Evolutionary conservation across 2,329 filamentous ascomycete species (phyloP).

Genomic region (Botrytis aclada): DNA sequence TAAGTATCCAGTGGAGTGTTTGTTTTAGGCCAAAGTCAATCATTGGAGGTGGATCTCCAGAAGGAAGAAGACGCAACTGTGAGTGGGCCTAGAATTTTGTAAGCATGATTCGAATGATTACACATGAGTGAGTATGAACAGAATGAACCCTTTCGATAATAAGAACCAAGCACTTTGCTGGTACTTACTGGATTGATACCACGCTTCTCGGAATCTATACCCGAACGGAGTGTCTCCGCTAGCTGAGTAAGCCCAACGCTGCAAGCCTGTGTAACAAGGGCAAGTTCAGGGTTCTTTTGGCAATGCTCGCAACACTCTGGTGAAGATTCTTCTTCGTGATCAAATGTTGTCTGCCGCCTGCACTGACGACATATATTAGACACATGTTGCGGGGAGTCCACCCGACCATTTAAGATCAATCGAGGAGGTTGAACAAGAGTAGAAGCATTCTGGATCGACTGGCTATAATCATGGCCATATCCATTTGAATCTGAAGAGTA

Average conservation of each 20-base stretch:
- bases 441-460: slow-evolving; percentile 19
- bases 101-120: slow-evolving; percentile 6
- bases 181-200: slow-evolving; percentile 32
- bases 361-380: slow-evolving; percentile 29
- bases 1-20: slow-evolving; percentile 34
- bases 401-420: slow-evolving; percentile 3
- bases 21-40: slow-evolving; percentile 32
- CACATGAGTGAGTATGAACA: background rate
- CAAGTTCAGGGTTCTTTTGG: slow-evolving; percentile 29
- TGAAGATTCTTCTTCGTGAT: slow-evolving; percentile 21
- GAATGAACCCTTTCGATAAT: background rate
- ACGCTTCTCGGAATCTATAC: slow-evolving; percentile 31
- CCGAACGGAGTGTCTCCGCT: slow-evolving; percentile 32
- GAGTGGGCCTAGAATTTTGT: slow-evolving; percentile 18
- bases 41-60: slow-evolving; percentile 31
- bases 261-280: slow-evolving; percentile 29
- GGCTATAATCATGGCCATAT: slow-evolving; percentile 23
- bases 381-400: slow-evolving; percentile 21
- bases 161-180: background rate
- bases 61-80: slow-evolving; percentile 21
- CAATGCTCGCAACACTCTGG: slow-evolving; percentile 29
- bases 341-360: slow-evolving; percentile 27
- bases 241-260: slow-evolving; percentile 34
- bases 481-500: slow-evolving; percentile 22
- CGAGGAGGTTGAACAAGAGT: slow-evolving; percentile 14